Conservation (phyloP, 139 green algal genomes). For the Axilococcus clingmanii region DNA sequence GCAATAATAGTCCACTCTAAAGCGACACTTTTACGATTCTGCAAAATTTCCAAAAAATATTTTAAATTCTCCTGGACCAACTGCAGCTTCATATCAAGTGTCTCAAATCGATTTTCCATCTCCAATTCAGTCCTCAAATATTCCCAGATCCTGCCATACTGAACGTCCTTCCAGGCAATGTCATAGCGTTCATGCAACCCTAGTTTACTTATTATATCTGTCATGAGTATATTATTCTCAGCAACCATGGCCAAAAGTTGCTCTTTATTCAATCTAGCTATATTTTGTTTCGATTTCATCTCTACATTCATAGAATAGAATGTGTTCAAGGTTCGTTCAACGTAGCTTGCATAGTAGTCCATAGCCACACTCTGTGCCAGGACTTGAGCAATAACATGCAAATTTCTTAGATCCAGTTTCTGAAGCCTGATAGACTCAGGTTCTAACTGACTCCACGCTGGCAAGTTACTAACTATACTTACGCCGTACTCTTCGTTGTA, state of each 20-base stretch:
- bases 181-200: constrained; percentile 44
- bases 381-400: constrained; percentile 42
- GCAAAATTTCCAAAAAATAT: constrained; percentile 46
- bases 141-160: constrained; percentile 29
- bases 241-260: constrained; percentile 39
- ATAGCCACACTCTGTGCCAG: constrained; percentile 50
- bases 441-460: constrained; percentile 6
- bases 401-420: constrained; percentile 35
- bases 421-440: constrained; percentile 29
- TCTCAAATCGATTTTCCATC: constrained; percentile 44
- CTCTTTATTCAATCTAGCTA: constrained; percentile 37
- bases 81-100: constrained; percentile 47
- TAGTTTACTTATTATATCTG: constrained; percentile 57
- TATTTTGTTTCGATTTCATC: constrained; percentile 39
- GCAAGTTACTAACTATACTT: constrained; percentile 12
- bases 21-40: constrained; percentile 38
- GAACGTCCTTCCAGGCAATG: constrained; percentile 46
- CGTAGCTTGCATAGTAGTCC: constrained; percentile 43
- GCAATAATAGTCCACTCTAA: constrained; percentile 51
- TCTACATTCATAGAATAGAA: constrained; percentile 48
- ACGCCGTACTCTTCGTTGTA: constrained; percentile 38
- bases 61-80: constrained; percentile 57
- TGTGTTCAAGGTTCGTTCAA: constrained; percentile 38
- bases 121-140: constrained; percentile 40
- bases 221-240: constrained; percentile 52